Base-by-base conservation (phyloP, 2,329 filamentous ascomycete species). In the Paraconiothyrium sp. region DNA sequence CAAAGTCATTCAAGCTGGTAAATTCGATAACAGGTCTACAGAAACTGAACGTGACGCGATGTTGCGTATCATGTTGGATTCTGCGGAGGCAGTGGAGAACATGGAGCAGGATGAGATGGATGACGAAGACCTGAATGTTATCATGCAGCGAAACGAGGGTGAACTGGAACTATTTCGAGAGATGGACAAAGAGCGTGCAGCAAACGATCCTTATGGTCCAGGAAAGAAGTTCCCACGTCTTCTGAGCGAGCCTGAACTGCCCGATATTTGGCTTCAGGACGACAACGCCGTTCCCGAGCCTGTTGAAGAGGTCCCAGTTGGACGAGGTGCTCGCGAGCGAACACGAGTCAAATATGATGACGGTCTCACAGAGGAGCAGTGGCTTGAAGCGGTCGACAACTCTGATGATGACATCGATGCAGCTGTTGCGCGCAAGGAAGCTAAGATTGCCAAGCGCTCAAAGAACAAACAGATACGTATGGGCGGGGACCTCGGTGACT, bases 1-100 rank as follows among this genome's bases (percentile, higher is more conserved):
- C 83, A 99, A 99, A 81, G 94, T 99, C 76, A 99, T 99, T 71
- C 95, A 99, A 78, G 95, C 95, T 62, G 95, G 95, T 89, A 96
- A 97, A 77, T 99, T 99, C 82, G 95, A 99, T 72, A 98, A 99
- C 83, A 99, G 98, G 77, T 99, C 95, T 1, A 98, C 95, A 0
- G 95, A 97, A 78, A 97, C 97, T 58, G 95, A 99, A 80, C 92
- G 95, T 85, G 95, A 99, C 75, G 94, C 95, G 47, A 94, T 99
- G 88, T 84, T 99, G 70, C 90, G 95, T 72, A 96, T 96, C 52
- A 88, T 99, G 74, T 85, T 99, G 63, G 95, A 99, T 78, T 91
- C 90, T 61, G 89, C 88, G 4, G 89, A 90, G 73, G 86, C 85
- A 41, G 87, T 87, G 2, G 88, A 90, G 46, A 85, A 84, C 62